Conservation (phyloP, 306 rosid species). For the Vigna mungo region DNA sequence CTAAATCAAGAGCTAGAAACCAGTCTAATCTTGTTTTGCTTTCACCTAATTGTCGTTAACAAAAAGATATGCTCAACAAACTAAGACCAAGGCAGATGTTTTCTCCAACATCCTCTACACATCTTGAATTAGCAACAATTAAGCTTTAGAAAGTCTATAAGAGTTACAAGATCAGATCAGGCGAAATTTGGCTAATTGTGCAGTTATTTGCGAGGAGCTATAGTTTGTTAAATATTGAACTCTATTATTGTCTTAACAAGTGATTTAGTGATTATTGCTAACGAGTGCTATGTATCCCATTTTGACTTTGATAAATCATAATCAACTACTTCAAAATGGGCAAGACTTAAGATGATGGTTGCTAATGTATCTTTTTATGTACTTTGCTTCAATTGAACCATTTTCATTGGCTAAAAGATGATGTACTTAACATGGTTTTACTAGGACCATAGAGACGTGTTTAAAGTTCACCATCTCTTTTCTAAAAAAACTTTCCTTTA, state of each 20-base stretch:
- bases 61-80: constrained; percentile 24
- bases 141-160: constrained; percentile 52
- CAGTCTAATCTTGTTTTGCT: too few species aligned
- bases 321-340: constrained; percentile 67
- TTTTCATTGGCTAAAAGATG: too few species aligned
- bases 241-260: neutral
- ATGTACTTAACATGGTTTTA: too few species aligned
- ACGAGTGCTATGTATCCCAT: constrained; percentile 58
- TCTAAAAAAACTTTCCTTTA: neutral
- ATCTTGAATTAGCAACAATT: constrained; percentile 49
- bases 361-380: constrained; percentile 61
- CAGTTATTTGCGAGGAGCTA: constrained; percentile 77
- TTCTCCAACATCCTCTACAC: constrained; percentile 34
- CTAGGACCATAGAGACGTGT: constrained; percentile 36
- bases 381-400: too few species aligned
- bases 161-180: constrained; percentile 74
- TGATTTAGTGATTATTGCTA: constrained; percentile 61
- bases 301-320: constrained; percentile 63
- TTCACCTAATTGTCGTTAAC: neutral
- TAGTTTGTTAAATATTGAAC: constrained; percentile 57
- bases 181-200: constrained; percentile 78
- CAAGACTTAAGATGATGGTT: constrained; percentile 65
- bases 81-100: constrained; percentile 35
- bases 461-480: constrained; percentile 37
- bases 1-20: too few species aligned